A percentile compares a stretch with the other conserved stretches of the same genome.
These are phyloP conservation scores for Lactifluus pinguis DNA, from an alignment of 768 basidiomycete species.

Conservation along the genomic window DNA sequence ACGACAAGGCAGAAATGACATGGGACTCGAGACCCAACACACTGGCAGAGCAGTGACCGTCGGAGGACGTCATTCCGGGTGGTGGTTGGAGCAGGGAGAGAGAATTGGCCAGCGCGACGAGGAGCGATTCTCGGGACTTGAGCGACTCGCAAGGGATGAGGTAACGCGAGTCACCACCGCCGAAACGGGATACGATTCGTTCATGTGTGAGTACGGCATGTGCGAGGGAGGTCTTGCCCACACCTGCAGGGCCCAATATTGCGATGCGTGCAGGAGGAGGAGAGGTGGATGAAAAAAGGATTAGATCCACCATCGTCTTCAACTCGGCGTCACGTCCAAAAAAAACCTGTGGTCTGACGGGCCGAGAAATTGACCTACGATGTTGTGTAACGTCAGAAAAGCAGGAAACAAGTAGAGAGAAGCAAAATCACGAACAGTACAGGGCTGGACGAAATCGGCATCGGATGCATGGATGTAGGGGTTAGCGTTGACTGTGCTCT, in stretches of 20 bases:
- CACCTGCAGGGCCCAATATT: constrained; percentile 28
- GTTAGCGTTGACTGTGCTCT: not conserved
- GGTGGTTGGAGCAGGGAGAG: constrained; percentile 14
- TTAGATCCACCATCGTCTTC: not conserved
- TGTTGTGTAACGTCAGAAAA: not conserved
- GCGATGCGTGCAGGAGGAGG: constrained; percentile 7
- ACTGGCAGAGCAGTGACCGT: not conserved
- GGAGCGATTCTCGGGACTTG: constrained; percentile 11
- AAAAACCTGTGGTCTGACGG: constrained; percentile 8
- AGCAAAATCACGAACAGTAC: not conserved
- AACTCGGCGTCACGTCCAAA: constrained; percentile 15
- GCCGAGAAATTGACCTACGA: constrained; percentile 2
- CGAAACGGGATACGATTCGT: constrained; percentile 22
- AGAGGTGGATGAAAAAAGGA: not conserved
- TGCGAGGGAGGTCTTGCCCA: constrained; percentile 33
- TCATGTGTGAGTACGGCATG: constrained; percentile 26
- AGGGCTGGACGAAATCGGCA: not conserved
- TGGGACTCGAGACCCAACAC: not conserved
- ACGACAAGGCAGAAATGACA: constrained; percentile 7
- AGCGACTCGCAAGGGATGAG: constrained; percentile 30
- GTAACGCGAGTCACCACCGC: constrained; percentile 17
- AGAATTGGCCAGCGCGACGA: constrained; percentile 23
- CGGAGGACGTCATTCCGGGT: not conserved
- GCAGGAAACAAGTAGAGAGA: not conserved
- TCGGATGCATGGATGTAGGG: not conserved